A percentile compares a stretch with the other conserved stretches of the same genome.
phyloP scores from a whole-genome alignment of 2,329 filamentous ascomycete genomes.

The Aspergillus fumigatiaffinis region DNA sequence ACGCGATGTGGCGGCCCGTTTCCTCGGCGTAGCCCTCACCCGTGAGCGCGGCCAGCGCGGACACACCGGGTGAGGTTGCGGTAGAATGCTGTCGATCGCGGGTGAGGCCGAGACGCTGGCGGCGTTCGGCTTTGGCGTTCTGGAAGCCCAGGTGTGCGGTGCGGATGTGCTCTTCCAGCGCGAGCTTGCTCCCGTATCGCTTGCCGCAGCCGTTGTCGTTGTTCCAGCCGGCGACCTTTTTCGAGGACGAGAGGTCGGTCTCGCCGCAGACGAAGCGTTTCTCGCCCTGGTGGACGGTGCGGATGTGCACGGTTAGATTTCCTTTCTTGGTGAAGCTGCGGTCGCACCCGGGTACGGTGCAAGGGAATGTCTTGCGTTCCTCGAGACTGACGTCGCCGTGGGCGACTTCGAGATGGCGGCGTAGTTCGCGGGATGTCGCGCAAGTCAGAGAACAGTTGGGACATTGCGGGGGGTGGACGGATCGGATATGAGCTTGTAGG shows the following conservation, averaged over 20 bases:
- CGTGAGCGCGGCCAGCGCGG: slow-evolving; percentile 49
- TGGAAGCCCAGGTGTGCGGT: slow-evolving; percentile 70
- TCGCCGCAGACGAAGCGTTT: slow-evolving; percentile 74
- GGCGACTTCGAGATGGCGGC: slow-evolving; percentile 72
- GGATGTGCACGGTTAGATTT: slow-evolving; percentile 78
- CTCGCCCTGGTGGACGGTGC: slow-evolving; percentile 70
- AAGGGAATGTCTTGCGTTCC: slow-evolving; percentile 63
- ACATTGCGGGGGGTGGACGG: slow-evolving; percentile 69
- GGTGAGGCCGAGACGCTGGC: slow-evolving; percentile 29
- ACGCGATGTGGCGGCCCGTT: slow-evolving; percentile 48
- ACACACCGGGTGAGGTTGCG: slow-evolving; percentile 18
- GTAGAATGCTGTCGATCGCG: slow-evolving; percentile 10
- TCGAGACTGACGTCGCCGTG: slow-evolving; percentile 61
- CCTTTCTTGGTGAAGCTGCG: slow-evolving; percentile 77
- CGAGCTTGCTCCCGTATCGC: slow-evolving; percentile 70
- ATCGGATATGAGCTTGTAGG: slow-evolving; percentile 69
- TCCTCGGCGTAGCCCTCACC: slow-evolving; percentile 54
- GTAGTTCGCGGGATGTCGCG: slow-evolving; percentile 62
- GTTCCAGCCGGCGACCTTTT: slow-evolving; percentile 62
- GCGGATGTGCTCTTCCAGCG: slow-evolving; percentile 78
- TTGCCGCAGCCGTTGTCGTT: slow-evolving; percentile 66
- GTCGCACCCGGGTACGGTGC: slow-evolving; percentile 64
- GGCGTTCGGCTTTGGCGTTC: slow-evolving; percentile 39
- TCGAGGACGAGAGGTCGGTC: slow-evolving; percentile 56
- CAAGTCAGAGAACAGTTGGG: slow-evolving; percentile 68